Base-by-base conservation (phyloP, 768 basidiomycete species). In the Boletus barrowsii region DNA sequence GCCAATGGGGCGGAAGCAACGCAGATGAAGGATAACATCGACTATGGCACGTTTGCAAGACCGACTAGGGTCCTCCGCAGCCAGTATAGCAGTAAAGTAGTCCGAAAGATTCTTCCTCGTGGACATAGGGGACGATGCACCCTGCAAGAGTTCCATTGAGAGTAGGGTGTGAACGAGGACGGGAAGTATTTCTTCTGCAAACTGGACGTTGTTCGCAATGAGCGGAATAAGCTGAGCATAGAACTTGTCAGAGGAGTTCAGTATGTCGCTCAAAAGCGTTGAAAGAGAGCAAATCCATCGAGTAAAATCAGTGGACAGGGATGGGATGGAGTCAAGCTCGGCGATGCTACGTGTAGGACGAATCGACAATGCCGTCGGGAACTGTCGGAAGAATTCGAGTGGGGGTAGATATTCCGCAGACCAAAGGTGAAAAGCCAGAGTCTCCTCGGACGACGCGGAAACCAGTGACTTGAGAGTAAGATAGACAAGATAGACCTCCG, bases 21-120 rank as follows among this genome's bases (percentile, higher is more conserved):
- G 90, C 24, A 98, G 79, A 69, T 97, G 87, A 18, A 96, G 77
- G 29, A 93, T 75, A 41, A 85, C 78, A 47, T 87, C 84, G 48
- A 98, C 83, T 49, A 98, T 78, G 14, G 80, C 77, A 49, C 72
- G 72, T 47, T 72, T 76, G 69, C 46, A 85, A 68, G 72, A 91
- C 49, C 81, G 61, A 63, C 20, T 64, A 42, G 35, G 47, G 62
- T 60, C 67, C 18, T 71, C 67, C 14, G 54, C 49, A 14, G 47
- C 33, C 18, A 71, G 62, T 69, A 64, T 49, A 67, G 59, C 53
- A 51, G 61, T 63, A 37, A 63, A 62, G 51, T 66, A 62, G 35
- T 52, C 47, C 18, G 61, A 60, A 15, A 71, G 50, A 58, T 62
- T n/a, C 60, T 50, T 55, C 62, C 58, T 47, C 33, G 58, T 45